Evolutionary conservation across 306 rosid genomes (phyloP).

Genomic region (Mucuna pruriens): DNA sequence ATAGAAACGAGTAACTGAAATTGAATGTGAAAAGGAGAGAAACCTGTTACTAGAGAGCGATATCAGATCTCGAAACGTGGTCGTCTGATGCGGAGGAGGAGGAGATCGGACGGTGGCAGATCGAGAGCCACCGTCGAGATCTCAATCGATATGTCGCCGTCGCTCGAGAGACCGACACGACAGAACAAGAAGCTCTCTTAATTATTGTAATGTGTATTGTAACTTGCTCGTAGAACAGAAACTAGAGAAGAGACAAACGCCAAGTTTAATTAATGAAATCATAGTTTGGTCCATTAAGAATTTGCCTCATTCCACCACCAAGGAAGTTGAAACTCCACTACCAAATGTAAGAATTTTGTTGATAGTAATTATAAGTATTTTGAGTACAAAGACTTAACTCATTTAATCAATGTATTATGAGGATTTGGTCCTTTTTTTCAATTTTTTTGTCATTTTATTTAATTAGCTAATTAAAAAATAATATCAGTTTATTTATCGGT

Average conservation of each 20-base stretch:
- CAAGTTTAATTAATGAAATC: no score
- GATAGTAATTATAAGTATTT: no score
- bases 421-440: no score
- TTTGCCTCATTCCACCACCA: no score
- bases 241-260: not conserved
- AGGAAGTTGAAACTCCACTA: no score
- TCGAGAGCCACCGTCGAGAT: slow-evolving; percentile 51
- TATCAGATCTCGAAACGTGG: slow-evolving; percentile 38
- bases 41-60: slow-evolving; percentile 38
- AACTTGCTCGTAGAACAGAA: not conserved
- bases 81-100: slow-evolving; percentile 34
- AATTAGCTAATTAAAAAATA: no score
- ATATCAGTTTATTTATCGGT: not conserved
- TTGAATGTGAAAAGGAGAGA: not conserved
- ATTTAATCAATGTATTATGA: no score
- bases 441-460: no score
- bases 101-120: slow-evolving; percentile 48
- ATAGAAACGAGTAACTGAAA: slow-evolving; percentile 13
- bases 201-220: not conserved
- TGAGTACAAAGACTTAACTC: no score
- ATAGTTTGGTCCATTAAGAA: no score
- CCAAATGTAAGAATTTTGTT: no score
- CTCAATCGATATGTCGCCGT: slow-evolving; percentile 33
- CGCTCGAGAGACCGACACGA: not conserved
- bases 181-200: not conserved